phyloP scores from a whole-genome alignment of 1,284 basidiomycete species.

The Ceratobasidium sp. region DNA sequence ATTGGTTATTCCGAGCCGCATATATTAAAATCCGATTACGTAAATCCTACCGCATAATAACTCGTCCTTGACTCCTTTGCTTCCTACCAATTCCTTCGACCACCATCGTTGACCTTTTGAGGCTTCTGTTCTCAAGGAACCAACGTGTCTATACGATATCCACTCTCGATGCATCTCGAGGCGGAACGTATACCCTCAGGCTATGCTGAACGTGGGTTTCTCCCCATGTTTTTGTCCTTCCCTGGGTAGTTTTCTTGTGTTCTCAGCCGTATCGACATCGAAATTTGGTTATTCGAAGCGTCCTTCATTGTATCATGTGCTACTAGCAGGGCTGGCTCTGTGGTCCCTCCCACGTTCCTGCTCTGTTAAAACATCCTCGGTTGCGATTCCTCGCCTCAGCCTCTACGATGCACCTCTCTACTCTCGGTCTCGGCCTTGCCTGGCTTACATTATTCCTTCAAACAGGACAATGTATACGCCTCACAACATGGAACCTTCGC shows the following conservation, averaged over 20 bases:
- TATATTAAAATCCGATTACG: too few species aligned
- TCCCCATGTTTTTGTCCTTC: not conserved
- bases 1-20: too few species aligned
- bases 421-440: not conserved
- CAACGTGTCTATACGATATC: too few species aligned
- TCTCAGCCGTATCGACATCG: not conserved
- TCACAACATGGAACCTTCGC: conserved; percentile 68
- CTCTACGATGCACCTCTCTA: not conserved
- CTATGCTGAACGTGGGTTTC: conserved; percentile 15
- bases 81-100: too few species aligned
- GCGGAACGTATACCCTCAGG: not conserved
- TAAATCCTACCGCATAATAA: too few species aligned
- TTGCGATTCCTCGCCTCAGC: not conserved
- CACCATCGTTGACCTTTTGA: too few species aligned
- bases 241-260: not conserved
- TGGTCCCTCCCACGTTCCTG: not conserved
- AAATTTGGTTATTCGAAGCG: not conserved
- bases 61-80: too few species aligned
- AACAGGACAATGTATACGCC: conserved; percentile 55
- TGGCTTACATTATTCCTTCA: not conserved
- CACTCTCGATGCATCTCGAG: not conserved
- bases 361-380: not conserved
- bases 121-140: too few species aligned
- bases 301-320: not conserved
- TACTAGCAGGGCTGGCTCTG: not conserved